Evolutionary conservation across 2,329 filamentous ascomycete genomes (phyloP).

Genomic region (Hymenoscyphus albidus): DNA sequence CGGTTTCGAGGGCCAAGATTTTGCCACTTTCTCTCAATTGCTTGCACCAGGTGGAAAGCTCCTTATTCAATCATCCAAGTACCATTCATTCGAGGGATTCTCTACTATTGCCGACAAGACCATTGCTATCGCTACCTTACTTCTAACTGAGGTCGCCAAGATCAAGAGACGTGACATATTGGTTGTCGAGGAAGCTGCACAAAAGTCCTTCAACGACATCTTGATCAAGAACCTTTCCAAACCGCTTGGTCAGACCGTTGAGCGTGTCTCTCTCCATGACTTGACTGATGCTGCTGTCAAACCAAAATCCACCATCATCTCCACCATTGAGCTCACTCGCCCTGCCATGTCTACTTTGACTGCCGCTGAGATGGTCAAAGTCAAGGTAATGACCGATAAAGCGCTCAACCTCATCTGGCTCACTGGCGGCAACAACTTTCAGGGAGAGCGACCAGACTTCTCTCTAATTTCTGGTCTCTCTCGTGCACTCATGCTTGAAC

Average conservation of each 20-base stretch:
- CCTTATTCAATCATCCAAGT: background rate
- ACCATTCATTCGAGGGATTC: background rate
- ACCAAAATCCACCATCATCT: conserved; percentile 1
- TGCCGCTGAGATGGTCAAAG: conserved; percentile 1
- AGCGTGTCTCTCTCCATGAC: background rate
- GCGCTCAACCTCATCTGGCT: conserved; percentile 9
- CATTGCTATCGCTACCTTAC: background rate
- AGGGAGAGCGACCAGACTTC: conserved; percentile 4
- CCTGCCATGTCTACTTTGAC: background rate
- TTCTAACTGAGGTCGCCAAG: background rate
- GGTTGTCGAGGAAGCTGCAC: background rate
- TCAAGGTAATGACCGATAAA: conserved; percentile 5
- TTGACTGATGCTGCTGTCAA: conserved; percentile 2
- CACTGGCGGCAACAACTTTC: conserved; percentile 5
- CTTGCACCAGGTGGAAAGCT: background rate
- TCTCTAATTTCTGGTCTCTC: conserved; percentile 9
- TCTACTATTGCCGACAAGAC: background rate
- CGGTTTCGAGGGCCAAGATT: background rate
- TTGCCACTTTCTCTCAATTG: background rate
- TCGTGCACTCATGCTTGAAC: conserved; percentile 13
- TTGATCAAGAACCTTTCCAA: conserved; percentile 3
- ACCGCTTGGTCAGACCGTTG: background rate
- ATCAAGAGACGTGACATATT: background rate
- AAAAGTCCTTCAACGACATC: background rate
- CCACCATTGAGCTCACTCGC: conserved; percentile 5